Base-by-base conservation (phyloP, 176 grass and related monocot species). In the Phragmites australis region DNA sequence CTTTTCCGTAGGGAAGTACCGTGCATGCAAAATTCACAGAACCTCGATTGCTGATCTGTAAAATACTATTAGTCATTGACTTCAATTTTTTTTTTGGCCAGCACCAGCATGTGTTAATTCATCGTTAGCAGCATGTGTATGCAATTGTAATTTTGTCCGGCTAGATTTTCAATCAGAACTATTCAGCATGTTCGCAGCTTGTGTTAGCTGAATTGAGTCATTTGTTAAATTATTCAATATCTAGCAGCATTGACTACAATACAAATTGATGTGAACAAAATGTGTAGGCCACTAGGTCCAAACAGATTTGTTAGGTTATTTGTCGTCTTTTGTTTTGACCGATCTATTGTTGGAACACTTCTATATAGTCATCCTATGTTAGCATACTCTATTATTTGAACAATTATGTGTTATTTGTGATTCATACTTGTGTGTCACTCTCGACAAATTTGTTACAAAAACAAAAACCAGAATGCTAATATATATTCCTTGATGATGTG, bases 271-370 rank as follows among this genome's bases (percentile, higher is more conserved):
- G 39, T 45, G 11, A 68, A 68, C 65, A 25, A 45, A 45, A 45
- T 45, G n/a, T 40, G 8, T 44, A 26, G 41, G n/a, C 1, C 23
- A 5, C n/a, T n/a, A n/a, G n/a, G n/a, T n/a, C n/a, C n/a, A 68
- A 68, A 68, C 39, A 68, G 11, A 68, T 45, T 68, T 5, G n/a
- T 19, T 45, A 68, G 65, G 65, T 44, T 68, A 68, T 68, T 10
- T 68, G 5, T 44, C 1, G 1, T 37, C 61, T 19, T 37, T 18
- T 68, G 11, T 68, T 46, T 25, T n/a, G 41, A 68, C 23, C 65
- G 13, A n/a, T 27, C 13, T 68, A 41, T 25, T 68, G 42, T 45
- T 45, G 10, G 39, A 42, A 46, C 6, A 13, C 42, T 68, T 68
- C 65, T 68, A 68, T 66, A 23, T 68, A 25, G 65, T 68, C 41